Base-by-base conservation (phyloP, 1,139 yeast species). In the Nakaseomyces nivariensis region DNA sequence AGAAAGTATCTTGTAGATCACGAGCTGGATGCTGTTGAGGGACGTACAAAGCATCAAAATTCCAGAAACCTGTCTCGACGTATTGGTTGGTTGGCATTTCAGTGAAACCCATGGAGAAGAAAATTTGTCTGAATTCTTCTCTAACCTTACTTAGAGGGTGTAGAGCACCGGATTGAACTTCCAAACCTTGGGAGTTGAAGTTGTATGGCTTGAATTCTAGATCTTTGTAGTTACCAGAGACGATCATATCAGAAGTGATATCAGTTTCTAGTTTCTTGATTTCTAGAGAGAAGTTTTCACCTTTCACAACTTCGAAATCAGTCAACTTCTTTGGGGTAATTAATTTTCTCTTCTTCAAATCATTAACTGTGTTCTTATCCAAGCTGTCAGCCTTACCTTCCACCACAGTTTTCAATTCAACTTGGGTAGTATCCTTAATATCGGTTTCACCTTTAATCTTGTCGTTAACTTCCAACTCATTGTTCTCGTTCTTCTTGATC, bases 11-110 rank as follows among this genome's bases (percentile, higher is more conserved):
- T 72, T 92, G 99, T 67, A 92, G 77, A 68, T 92, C 99, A 75
- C 99, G 85, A 46, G 99, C 99, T 33, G 99, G 98, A 73, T 92
- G 99, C 73, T 92, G 97, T 74, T 92, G 99, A 51, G 99, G 99
- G 49, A 92, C 99, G 64, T 74, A 92, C 62, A 92, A 77, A 4
- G 98, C 79, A 69, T 92, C 99, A 66, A 92, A 92, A 72, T 94
- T 92, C 99, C 99, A 92, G 81, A 94, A 92, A 9, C 98, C 97
- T 29, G 95, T 79, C 67, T 92, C 99, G 50, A 94, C 98, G 67
- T 89, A 92, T 71, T 90, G 96, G 68, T 90, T 90, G 24, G 98
- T 85, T 54, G 98, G 97, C 99, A 92, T 92, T 74, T 92, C 99
- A 34, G 92, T 81, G 81, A 92, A 92, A 9, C 99, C 99, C 89